These are phyloP conservation scores for Secale cereale DNA, from an alignment of 176 grass and related monocot species.

Conservation along the genomic window DNA sequence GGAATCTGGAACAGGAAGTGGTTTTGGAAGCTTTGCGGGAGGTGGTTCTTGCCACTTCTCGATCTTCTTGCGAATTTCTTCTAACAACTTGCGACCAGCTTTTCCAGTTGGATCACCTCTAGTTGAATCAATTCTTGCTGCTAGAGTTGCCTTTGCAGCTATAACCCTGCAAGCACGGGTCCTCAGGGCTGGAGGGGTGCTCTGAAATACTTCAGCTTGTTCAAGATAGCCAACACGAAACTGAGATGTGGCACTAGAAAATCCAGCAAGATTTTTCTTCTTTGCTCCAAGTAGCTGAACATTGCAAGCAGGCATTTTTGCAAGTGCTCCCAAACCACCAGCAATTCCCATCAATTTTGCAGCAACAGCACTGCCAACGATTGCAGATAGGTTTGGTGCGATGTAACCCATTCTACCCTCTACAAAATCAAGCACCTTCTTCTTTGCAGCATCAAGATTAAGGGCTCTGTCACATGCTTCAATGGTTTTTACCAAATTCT, in stretches of 20 bases:
- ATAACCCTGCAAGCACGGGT: slow-evolving; percentile 63
- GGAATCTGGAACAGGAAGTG: slow-evolving; percentile 82
- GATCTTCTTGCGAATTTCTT: slow-evolving; percentile 83
- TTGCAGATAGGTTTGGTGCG: slow-evolving; percentile 85
- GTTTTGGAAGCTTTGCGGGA: slow-evolving; percentile 87
- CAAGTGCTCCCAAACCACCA: slow-evolving; percentile 69
- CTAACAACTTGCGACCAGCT: slow-evolving; percentile 63
- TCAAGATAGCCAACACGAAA: slow-evolving; percentile 84
- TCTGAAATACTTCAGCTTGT: slow-evolving; percentile 89
- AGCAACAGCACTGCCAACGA: slow-evolving; percentile 78
- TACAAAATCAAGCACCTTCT: slow-evolving; percentile 90
- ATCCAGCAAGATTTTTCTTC: slow-evolving; percentile 82
- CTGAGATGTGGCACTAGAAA: slow-evolving; percentile 74
- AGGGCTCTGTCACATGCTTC: slow-evolving; percentile 87
- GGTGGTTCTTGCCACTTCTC: slow-evolving; percentile 93
- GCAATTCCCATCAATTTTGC: slow-evolving; percentile 85
- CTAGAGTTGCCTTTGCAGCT: slow-evolving; percentile 74
- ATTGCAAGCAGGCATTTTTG: slow-evolving; percentile 98
- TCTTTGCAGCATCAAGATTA: slow-evolving; percentile 75
- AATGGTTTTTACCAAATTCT: slow-evolving; percentile 67
- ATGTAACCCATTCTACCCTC: slow-evolving; percentile 88
- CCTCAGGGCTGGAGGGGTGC: slow-evolving; percentile 66
- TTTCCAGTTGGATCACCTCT: slow-evolving; percentile 95
- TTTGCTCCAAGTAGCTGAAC: slow-evolving; percentile 81
- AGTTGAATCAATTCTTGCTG: slow-evolving; percentile 69